These are phyloP conservation scores for Adiantum capillusveneris DNA, from an alignment of 75 land plant genomes.

Conservation along the genomic window DNA sequence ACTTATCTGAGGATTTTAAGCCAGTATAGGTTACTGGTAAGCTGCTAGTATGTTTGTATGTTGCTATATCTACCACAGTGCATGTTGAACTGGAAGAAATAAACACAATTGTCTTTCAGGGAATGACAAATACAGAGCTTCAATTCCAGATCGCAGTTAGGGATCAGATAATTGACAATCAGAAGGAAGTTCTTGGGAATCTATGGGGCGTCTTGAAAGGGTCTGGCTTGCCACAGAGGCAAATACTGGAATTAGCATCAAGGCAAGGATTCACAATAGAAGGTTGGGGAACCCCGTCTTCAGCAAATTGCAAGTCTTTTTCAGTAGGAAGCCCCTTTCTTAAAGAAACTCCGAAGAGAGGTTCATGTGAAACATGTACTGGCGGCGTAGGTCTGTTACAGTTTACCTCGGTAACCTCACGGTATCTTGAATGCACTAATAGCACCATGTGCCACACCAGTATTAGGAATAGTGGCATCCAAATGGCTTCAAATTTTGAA, in stretches of 20 bases:
- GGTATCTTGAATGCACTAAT: constrained; percentile 1
- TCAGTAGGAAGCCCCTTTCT: neutral
- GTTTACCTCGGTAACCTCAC: neutral
- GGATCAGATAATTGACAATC: constrained; percentile 85
- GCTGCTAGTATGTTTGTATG: neutral
- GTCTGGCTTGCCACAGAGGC: constrained; percentile 68
- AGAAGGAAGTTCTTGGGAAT: constrained; percentile 67
- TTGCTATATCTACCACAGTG: neutral
- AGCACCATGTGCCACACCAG: neutral
- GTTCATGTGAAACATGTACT: neutral
- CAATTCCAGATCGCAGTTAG: constrained; percentile 92
- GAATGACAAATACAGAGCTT: constrained; percentile 85
- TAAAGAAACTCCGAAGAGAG: neutral
- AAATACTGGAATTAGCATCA: constrained; percentile 72
- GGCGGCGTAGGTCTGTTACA: neutral
- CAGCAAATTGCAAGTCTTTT: neutral
- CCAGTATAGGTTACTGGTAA: constrained; percentile 83
- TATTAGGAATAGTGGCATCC: neutral
- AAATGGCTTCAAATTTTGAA: neutral
- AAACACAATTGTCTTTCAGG: constrained; percentile 33
- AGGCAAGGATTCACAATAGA: constrained; percentile 85
- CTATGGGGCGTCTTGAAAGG: constrained; percentile 72
- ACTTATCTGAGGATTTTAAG: constrained; percentile 85
- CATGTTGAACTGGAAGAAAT: neutral
- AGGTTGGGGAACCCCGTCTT: constrained; percentile 40